Evolutionary conservation across 352 stramenopile species (phyloP), one percentile per base, ranked within the genome.

Genomic region (Globisporangium nagaii): DNA sequence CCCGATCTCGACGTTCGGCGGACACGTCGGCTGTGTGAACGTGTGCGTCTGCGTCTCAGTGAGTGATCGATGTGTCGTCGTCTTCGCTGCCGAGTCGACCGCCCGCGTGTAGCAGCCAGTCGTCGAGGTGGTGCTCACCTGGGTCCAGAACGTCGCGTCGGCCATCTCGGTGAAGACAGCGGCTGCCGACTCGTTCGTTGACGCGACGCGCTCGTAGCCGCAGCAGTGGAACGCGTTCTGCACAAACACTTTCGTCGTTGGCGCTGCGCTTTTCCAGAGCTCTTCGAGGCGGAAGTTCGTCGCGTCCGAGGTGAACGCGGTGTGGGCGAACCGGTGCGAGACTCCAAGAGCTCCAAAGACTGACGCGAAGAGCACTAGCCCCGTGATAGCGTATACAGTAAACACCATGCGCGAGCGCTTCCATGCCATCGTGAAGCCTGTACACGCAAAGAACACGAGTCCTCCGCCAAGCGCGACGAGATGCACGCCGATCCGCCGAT

Each of bases 161-260:
- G 53, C 68, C 46, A 62, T 62, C 7, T 71, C 50, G 15, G 69
- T 77, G 32, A 75, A 82, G 13, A 46, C 56, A 1, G n/a, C n/a
- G n/a, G n/a, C n/a, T n/a, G 67, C 31, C 0, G 67, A 70, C 6
- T 70, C 70, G 28, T 79, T 83, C 10, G 45, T 32, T 1, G 56
- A 37, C 22, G 59, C 36, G 36, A 71, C 7, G 7, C 62, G 60
- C 3, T 73, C 62, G 19, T 69, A 84, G 6, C 75, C 75, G 48
- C 75, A 86, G 34, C 75, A 86, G 4, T 42, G 45, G 31, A 79
- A 66, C 4, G 62, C 56, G 40, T 86, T 79, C 35, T 86, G 75
- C 22, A 77, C 60, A 35, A 84, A 81, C 10, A 64, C 27, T 30
- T 83, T 78, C 3, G 72, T 69, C 20, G 52, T 43, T 0, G 73